These are phyloP conservation scores for Termitomyces bulborhizus DNA, from an alignment of 768 basidiomycete genomes.

Conservation along the genomic window DNA sequence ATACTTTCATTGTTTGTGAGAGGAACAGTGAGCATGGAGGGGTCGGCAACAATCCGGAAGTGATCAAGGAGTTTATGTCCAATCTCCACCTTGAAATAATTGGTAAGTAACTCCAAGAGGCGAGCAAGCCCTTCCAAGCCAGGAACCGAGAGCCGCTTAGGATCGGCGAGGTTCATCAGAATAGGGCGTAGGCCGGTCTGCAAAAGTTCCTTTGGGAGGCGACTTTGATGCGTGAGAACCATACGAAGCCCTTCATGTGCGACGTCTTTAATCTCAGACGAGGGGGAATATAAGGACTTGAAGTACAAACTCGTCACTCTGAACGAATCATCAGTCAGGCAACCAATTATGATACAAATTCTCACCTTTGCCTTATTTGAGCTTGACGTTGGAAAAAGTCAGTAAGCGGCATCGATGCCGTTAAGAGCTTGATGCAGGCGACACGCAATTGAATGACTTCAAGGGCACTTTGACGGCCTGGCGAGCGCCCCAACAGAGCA, in stretches of 20 bases:
- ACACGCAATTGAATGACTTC: slow-evolving; percentile 89
- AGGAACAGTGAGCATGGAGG: slow-evolving; percentile 76
- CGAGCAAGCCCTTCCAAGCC: slow-evolving; percentile 93
- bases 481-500: slow-evolving; percentile 70
- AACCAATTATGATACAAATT: not conserved
- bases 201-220: slow-evolving; percentile 90
- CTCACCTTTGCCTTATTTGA: slow-evolving; percentile 79
- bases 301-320: slow-evolving; percentile 96
- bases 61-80: slow-evolving; percentile 96
- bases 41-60: slow-evolving; percentile 88
- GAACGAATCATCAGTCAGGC: not conserved
- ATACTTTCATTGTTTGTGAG: slow-evolving; percentile 87
- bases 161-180: slow-evolving; percentile 95
- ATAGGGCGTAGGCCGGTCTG: slow-evolving; percentile 96
- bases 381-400: slow-evolving; percentile 88
- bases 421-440: slow-evolving; percentile 88
- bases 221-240: slow-evolving; percentile 83
- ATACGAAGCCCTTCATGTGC: slow-evolving; percentile 90
- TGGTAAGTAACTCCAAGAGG: slow-evolving; percentile 88
- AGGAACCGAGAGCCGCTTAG: slow-evolving; percentile 86
- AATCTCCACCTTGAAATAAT: slow-evolving; percentile 99
- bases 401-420: slow-evolving; percentile 90
- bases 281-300: slow-evolving; percentile 93
- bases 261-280: slow-evolving; percentile 88
- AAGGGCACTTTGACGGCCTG: slow-evolving; percentile 66